These are phyloP conservation scores for Curvularia sp. DNA, from an alignment of 2,329 filamentous ascomycete species.

Conservation along the genomic window DNA sequence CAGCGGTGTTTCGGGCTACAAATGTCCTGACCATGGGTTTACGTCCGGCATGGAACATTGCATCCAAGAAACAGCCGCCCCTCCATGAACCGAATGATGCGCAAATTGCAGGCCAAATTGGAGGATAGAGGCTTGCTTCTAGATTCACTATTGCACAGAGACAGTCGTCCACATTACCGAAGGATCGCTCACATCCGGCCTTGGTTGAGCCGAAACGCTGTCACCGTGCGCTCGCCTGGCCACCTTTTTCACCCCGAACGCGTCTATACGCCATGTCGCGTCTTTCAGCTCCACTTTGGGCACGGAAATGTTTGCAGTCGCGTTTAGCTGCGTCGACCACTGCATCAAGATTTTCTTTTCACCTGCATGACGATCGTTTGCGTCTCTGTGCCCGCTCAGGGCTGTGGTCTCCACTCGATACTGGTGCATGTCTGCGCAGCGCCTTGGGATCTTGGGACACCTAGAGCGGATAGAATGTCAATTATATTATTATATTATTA, in stretches of 20 bases:
- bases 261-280: constrained; percentile 43
- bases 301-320: constrained; percentile 18
- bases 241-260: constrained; percentile 34
- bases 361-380: constrained; percentile 34
- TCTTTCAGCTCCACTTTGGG: constrained; percentile 33
- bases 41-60: neutral
- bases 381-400: constrained; percentile 14
- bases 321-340: constrained; percentile 31
- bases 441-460: neutral
- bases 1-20: constrained; percentile 9
- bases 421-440: neutral
- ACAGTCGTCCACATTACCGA: constrained; percentile 8
- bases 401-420: constrained; percentile 1
- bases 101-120: neutral
- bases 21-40: neutral
- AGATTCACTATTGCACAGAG: neutral
- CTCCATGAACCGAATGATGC: neutral
- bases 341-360: constrained; percentile 39
- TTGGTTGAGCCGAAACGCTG: constrained; percentile 26
- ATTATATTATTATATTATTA: neutral
- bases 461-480: neutral
- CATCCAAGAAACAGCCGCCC: neutral
- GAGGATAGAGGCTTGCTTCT: neutral
- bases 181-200: constrained; percentile 17
- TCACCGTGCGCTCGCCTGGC: constrained; percentile 35